Conservation (phyloP, 192 early-diverging fungal species). For the Irineochytrium annulatum region DNA sequence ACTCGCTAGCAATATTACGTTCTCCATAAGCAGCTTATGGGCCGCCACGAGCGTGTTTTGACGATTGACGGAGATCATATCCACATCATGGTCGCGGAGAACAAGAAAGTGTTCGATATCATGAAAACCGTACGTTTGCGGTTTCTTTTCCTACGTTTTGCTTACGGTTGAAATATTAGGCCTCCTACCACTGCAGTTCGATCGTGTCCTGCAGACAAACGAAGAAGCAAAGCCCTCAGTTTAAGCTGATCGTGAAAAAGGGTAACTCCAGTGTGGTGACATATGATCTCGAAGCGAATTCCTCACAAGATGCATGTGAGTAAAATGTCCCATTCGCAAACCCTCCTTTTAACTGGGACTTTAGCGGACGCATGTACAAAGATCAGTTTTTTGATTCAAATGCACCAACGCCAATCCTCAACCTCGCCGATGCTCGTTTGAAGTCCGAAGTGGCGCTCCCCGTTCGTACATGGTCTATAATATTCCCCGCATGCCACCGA, state of each 20-base stretch:
- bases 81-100: constrained; percentile 80
- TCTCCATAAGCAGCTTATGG: constrained; percentile 78
- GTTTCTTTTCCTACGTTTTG: neutral
- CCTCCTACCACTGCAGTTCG: constrained; percentile 37
- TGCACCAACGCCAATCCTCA: constrained; percentile 32
- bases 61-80: constrained; percentile 94
- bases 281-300: constrained; percentile 43
- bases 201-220: constrained; percentile 37
- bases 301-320: constrained; percentile 34
- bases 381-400: constrained; percentile 34
- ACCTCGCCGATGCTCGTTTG: too few relatives aligned
- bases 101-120: constrained; percentile 72
- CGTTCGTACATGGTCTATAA: too few relatives aligned
- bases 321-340: neutral
- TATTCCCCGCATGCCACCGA: too few relatives aligned
- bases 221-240: constrained; percentile 26
- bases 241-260: constrained; percentile 34
- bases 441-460: too few relatives aligned
- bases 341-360: constrained; percentile 1
- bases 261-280: constrained; percentile 16
- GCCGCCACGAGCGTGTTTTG: constrained; percentile 78
- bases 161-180: constrained; percentile 7
- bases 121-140: constrained; percentile 65
- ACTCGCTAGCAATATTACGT: constrained; percentile 72
- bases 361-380: constrained; percentile 38